These are phyloP conservation scores for Corynespora cassiicola DNA, from an alignment of 2,329 filamentous ascomycete genomes.

Conservation along the genomic window DNA sequence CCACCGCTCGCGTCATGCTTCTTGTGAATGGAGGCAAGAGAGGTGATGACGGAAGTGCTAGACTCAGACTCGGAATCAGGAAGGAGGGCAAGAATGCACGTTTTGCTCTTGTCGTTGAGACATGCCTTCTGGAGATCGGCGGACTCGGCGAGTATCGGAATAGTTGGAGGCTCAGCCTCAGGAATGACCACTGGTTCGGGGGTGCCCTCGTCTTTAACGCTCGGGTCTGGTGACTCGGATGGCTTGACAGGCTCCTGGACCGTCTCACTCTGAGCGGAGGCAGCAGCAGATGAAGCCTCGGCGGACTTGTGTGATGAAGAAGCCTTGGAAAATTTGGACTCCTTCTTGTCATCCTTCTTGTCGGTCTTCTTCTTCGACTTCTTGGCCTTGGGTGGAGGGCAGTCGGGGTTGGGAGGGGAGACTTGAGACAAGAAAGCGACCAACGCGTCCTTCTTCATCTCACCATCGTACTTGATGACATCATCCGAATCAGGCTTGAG, in stretches of 20 bases:
- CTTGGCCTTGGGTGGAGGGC: constrained; percentile 60
- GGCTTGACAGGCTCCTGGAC: constrained; percentile 56
- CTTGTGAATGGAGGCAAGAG: constrained; percentile 75
- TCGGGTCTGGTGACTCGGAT: constrained; percentile 61
- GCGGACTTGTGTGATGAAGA: constrained; percentile 59
- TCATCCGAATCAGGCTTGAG: constrained; percentile 75
- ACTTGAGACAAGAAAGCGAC: constrained; percentile 82
- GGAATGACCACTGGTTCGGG: constrained; percentile 59
- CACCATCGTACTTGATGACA: constrained; percentile 76
- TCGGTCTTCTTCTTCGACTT: constrained; percentile 51
- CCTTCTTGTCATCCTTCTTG: constrained; percentile 51
- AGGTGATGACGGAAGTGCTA: constrained; percentile 56
- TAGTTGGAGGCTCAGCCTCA: constrained; percentile 63
- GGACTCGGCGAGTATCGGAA: constrained; percentile 69
- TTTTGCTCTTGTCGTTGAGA: constrained; percentile 76
- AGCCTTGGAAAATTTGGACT: constrained; percentile 56
- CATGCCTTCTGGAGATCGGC: constrained; percentile 74
- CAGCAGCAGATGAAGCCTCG: constrained; percentile 54
- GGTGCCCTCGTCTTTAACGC: constrained; percentile 51
- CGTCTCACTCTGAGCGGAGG: constrained; percentile 58
- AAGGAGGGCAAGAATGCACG: constrained; percentile 74
- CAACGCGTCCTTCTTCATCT: constrained; percentile 84
- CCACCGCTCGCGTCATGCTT: constrained; percentile 73
- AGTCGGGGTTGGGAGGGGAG: constrained; percentile 79
- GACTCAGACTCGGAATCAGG: constrained; percentile 54